A percentile compares a stretch with the other conserved stretches of the same genome.
Evolutionary conservation across 108 stramenopile genomes (phyloP).

Genomic region (Pseudonitzschia pungens): DNA sequence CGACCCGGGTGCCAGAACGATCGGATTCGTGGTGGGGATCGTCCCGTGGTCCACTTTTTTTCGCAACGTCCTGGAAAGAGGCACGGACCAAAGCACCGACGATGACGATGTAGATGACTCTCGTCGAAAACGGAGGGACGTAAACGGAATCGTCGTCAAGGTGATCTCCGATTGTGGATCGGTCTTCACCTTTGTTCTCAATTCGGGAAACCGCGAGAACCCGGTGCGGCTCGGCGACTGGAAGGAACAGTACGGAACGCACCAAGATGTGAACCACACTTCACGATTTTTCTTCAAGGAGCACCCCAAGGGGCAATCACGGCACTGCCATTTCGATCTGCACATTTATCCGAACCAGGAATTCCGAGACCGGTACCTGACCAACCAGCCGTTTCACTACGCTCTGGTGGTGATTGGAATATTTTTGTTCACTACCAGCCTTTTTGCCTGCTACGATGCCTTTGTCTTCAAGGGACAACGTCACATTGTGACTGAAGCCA

Average conservation of each 20-base stretch:
- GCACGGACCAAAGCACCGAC: neutral
- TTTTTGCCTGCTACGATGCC: conserved; percentile 52
- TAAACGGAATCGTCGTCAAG: conserved; percentile 22
- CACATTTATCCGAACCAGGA: conserved; percentile 52
- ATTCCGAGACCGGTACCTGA: conserved; percentile 45
- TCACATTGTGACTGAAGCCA: conserved; percentile 3
- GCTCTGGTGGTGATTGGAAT: conserved; percentile 33
- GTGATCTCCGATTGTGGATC: conserved; percentile 29
- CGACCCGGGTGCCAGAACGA: conserved; percentile 10
- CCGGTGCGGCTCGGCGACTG: conserved; percentile 10
- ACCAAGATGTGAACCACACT: conserved; percentile 5
- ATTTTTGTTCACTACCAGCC: conserved; percentile 41
- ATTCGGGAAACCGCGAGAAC: conserved; percentile 10
- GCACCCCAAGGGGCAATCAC: conserved; percentile 18
- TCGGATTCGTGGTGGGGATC: conserved; percentile 24
- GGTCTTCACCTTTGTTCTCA: conserved; percentile 21
- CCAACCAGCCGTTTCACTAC: conserved; percentile 32
- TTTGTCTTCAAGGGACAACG: conserved; percentile 13
- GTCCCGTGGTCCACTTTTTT: conserved; percentile 30
- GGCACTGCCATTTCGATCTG: conserved; percentile 32
- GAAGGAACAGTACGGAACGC: neutral
- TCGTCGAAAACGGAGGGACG: neutral
- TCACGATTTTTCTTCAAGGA: conserved; percentile 22
- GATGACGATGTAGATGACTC: neutral
- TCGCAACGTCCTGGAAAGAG: conserved; percentile 16